Evolutionary conservation across 495 filamentous ascomycete species (phyloP).

Genomic region (Hyaloscypha hepaticicola): DNA sequence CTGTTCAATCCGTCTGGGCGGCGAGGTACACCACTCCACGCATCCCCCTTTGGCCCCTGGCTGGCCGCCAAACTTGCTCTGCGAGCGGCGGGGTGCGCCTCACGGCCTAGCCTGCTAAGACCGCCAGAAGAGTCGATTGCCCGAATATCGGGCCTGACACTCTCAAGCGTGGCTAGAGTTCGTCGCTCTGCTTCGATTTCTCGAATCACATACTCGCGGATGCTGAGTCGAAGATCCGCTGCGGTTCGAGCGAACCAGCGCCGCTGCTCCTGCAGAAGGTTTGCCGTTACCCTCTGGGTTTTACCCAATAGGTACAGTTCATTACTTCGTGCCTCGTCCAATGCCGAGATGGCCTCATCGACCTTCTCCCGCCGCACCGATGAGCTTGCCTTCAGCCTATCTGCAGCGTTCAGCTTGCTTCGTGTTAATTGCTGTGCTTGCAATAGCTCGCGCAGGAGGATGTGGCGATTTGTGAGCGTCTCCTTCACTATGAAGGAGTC

Average conservation of each 20-base stretch:
- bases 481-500: constrained; percentile 99
- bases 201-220: constrained; percentile 90
- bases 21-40: constrained; percentile 93
- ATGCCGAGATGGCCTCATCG: constrained; percentile 85
- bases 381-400: constrained; percentile 79
- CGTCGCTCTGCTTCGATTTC: constrained; percentile 95
- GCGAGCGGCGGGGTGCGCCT: constrained; percentile 74
- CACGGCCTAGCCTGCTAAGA: constrained; percentile 82
- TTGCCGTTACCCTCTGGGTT: constrained; percentile 81
- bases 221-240: constrained; percentile 70
- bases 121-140: constrained; percentile 89
- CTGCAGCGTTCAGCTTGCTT: constrained; percentile 77
- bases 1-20: constrained; percentile 73
- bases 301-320: constrained; percentile 80
- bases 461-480: constrained; percentile 96
- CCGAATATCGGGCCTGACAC: constrained; percentile 86
- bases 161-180: constrained; percentile 87
- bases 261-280: constrained; percentile 83
- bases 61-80: constrained; percentile 76
- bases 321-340: constrained; percentile 80
- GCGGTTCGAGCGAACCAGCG: constrained; percentile 89
- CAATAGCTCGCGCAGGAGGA: constrained; percentile 90
- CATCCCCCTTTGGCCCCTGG: constrained; percentile 93
- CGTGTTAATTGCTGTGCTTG: constrained; percentile 81
- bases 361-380: constrained; percentile 90